These are phyloP conservation scores for Vaccinium darrowii DNA, from an alignment of 148 eudicot genomes.

Conservation along the genomic window DNA sequence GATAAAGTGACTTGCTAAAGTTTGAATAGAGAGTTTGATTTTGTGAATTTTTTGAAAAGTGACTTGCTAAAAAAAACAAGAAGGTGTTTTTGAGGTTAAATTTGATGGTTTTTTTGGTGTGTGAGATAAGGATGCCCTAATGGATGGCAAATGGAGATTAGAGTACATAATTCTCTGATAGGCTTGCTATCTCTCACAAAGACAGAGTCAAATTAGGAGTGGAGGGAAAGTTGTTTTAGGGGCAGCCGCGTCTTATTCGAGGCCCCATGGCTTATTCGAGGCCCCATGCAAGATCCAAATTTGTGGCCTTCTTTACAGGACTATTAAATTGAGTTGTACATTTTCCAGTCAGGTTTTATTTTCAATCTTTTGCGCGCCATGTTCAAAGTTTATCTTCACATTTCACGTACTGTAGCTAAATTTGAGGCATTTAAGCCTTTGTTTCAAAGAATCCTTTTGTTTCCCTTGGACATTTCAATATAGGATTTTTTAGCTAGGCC, in stretches of 20 bases:
- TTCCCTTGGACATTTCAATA: background rate
- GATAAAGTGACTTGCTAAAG: no score
- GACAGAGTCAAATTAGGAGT: background rate
- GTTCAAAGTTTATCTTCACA: background rate
- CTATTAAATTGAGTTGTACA: background rate
- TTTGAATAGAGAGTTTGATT: no score
- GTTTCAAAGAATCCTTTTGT: background rate
- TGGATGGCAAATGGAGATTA: background rate
- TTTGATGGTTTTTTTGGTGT: no score
- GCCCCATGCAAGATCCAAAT: background rate
- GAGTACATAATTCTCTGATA: background rate
- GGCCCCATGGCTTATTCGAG: background rate
- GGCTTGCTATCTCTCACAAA: background rate
- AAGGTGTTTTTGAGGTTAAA: no score
- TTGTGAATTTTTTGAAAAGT: no score
- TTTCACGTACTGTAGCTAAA: no score
- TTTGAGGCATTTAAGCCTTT: background rate
- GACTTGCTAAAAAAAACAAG: no score
- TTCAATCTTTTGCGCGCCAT: background rate
- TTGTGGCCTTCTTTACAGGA: background rate
- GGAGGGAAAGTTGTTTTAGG: background rate
- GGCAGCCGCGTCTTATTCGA: background rate
- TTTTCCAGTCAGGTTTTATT: background rate
- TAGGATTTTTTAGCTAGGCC: background rate
- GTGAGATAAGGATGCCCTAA: no score